phyloP scores from a whole-genome alignment of 768 basidiomycete genomes.

The Phylloporus rhodoxanthus region DNA sequence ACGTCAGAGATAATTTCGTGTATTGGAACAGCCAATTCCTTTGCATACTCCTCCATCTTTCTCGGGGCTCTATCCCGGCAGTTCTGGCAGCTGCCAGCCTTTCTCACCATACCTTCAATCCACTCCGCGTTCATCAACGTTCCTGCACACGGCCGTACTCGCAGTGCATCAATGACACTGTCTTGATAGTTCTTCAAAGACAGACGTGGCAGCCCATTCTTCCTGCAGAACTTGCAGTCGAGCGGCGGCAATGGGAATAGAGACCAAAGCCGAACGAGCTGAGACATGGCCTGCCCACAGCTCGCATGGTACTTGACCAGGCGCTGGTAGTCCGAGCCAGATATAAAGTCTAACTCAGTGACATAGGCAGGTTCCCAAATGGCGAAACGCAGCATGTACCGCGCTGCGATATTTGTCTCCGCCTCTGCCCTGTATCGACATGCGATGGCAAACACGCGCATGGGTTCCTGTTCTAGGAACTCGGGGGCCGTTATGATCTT shows the following conservation, averaged over 20 bases:
- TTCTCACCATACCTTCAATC: constrained; percentile 28
- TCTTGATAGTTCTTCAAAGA: constrained; percentile 30
- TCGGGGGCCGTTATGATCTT: constrained; percentile 28
- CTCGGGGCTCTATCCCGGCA: constrained; percentile 29
- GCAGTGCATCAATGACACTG: constrained; percentile 29
- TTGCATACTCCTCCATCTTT: constrained; percentile 27
- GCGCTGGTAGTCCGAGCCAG: constrained; percentile 33
- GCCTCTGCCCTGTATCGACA: constrained; percentile 32
- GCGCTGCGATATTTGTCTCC: constrained; percentile 35
- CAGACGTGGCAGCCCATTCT: constrained; percentile 30
- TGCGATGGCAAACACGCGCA: constrained; percentile 35
- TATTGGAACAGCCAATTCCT: constrained; percentile 24
- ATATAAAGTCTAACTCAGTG: constrained; percentile 34
- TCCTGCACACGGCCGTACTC: constrained; percentile 29
- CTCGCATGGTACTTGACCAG: constrained; percentile 32
- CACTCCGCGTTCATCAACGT: constrained; percentile 27
- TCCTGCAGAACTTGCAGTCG: constrained; percentile 33
- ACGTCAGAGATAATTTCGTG: constrained; percentile 28
- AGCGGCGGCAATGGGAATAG: constrained; percentile 27
- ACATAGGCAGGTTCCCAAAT: constrained; percentile 30
- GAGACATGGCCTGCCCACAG: constrained; percentile 32
- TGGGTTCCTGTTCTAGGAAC: constrained; percentile 31
- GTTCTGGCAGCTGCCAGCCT: constrained; percentile 26
- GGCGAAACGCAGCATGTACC: constrained; percentile 33
- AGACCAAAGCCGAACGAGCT: constrained; percentile 29